Conservation (phyloP, 2,329 filamentous ascomycete species). For the Colletotrichum spinosum region DNA sequence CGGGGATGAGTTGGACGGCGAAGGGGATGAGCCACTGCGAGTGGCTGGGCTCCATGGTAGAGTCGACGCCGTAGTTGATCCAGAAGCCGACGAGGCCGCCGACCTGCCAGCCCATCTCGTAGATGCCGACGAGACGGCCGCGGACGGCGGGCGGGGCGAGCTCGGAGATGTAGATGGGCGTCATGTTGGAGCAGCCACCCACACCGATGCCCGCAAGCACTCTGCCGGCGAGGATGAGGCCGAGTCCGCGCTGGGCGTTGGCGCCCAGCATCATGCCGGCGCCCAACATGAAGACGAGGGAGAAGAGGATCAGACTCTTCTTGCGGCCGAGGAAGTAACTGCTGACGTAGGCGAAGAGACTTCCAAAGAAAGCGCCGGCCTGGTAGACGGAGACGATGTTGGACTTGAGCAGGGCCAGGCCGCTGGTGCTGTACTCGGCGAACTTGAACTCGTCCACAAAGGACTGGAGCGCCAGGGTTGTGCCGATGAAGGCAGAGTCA, state of each 20-base stretch:
- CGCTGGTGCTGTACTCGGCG: constrained; percentile 54
- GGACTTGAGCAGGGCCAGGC: constrained; percentile 71
- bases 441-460: constrained; percentile 78
- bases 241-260: constrained; percentile 71
- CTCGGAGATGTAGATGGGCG: constrained; percentile 72
- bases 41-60: constrained; percentile 57
- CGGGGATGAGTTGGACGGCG: constrained; percentile 75
- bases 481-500: constrained; percentile 84
- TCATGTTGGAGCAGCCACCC: constrained; percentile 72
- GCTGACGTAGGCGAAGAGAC: constrained; percentile 74
- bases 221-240: constrained; percentile 70
- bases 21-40: constrained; percentile 75
- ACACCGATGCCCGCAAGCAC: constrained; percentile 74
- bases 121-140: constrained; percentile 74
- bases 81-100: constrained; percentile 71
- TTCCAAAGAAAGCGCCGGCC: constrained; percentile 85
- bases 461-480: constrained; percentile 76
- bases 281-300: constrained; percentile 75
- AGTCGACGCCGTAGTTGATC: constrained; percentile 74
- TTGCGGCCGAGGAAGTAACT: constrained; percentile 76
- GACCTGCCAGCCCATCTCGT: constrained; percentile 74
- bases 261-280: constrained; percentile 79
- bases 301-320: constrained; percentile 71
- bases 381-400: constrained; percentile 88
- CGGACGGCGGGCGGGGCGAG: constrained; percentile 71